phyloP scores from a whole-genome alignment of 2,329 filamentous ascomycete genomes.

The Chrysoporthe deuterocubensis region DNA sequence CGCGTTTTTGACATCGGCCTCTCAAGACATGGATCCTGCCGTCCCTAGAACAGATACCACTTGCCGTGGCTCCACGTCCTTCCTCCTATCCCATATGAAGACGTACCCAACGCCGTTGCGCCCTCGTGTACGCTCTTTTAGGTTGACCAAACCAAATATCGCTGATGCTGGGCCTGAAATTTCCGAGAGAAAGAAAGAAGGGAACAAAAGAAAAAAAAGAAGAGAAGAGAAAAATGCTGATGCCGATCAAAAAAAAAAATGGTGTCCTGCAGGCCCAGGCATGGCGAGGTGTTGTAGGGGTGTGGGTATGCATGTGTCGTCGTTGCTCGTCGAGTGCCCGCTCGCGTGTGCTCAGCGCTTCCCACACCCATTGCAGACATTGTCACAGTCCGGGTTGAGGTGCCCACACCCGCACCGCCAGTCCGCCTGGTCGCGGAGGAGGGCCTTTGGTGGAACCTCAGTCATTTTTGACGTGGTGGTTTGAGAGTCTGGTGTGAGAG shows the following conservation, averaged over 20 bases:
- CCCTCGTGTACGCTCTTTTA: not conserved
- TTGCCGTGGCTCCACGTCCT: not conserved
- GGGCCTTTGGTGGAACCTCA: constrained; percentile 24
- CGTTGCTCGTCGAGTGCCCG: constrained; percentile 6
- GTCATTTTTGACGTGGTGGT: constrained; percentile 15
- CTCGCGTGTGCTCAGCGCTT: constrained; percentile 17
- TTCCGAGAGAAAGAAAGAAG: not conserved
- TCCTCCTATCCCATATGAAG: not conserved
- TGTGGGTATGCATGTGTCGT: not conserved
- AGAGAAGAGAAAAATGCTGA: not conserved
- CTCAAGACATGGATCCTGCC: not conserved
- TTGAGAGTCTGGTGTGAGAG: not conserved
- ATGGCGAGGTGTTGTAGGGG: not conserved
- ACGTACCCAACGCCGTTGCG: not conserved
- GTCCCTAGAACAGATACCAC: not conserved
- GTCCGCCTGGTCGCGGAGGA: constrained; percentile 23
- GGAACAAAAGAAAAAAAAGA: not conserved
- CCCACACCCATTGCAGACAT: constrained; percentile 23
- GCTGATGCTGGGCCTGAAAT: not conserved
- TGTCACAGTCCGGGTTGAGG: constrained; percentile 27
- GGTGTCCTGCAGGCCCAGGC: not conserved
- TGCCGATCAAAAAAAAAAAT: not conserved
- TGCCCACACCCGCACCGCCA: constrained; percentile 27
- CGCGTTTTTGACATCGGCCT: not conserved
- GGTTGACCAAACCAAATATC: not conserved